Conservation (phyloP, 2,329 filamentous ascomycete genomes). For the Trichoderma sp. region DNA sequence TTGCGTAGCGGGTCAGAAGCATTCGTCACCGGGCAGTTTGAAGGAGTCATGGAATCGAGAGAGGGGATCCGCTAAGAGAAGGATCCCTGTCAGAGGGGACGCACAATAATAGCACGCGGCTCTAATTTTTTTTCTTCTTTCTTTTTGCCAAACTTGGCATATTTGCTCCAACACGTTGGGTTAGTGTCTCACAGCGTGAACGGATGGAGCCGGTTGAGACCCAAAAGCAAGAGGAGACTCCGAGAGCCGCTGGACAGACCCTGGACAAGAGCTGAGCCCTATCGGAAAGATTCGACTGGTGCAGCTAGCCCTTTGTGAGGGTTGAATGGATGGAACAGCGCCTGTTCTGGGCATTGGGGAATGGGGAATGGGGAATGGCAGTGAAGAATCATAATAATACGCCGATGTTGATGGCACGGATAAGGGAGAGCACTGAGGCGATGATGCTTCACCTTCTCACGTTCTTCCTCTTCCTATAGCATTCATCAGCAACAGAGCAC, state of each 20-base stretch:
- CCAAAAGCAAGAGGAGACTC: background rate
- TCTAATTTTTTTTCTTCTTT: too few relatives aligned
- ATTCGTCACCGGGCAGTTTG: conserved; percentile 1
- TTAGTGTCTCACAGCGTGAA: background rate
- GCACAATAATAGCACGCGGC: background rate
- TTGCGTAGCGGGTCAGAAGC: background rate
- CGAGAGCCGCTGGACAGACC: background rate
- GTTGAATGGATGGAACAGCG: background rate
- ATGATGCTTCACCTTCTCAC: too few relatives aligned
- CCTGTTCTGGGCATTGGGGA: background rate
- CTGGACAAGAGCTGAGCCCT: background rate
- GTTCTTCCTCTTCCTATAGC: too few relatives aligned
- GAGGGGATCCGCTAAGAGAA: background rate
- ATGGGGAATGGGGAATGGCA: too few relatives aligned
- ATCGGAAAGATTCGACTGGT: background rate
- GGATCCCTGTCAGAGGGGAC: background rate
- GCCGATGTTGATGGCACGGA: too few relatives aligned
- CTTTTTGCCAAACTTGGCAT: too few relatives aligned
- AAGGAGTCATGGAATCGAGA: background rate
- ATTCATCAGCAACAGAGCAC: too few relatives aligned
- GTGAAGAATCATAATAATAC: too few relatives aligned
- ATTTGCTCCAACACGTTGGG: too few relatives aligned
- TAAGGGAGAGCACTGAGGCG: too few relatives aligned
- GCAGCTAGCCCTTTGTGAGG: background rate
- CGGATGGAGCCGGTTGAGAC: background rate